phyloP scores from a whole-genome alignment of 805 yeast genomes.

The Saccharomycopsis fibuligera region DNA sequence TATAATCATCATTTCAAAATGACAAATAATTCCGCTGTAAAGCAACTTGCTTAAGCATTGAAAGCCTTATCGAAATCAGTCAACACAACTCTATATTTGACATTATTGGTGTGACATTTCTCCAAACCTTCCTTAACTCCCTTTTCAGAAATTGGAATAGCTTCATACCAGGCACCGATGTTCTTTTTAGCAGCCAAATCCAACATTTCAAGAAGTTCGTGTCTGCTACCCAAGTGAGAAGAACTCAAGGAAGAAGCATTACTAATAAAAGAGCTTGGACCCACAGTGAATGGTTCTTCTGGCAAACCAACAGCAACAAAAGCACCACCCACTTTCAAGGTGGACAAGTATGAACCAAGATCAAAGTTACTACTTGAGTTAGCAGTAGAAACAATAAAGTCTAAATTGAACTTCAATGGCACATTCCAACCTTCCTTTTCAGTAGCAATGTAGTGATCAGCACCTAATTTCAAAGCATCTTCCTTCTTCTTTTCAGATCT shows the following conservation, averaged over 20 bases:
- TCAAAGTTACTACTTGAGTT: slow-evolving; percentile 45
- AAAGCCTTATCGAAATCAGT: slow-evolving; percentile 37
- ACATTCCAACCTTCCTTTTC: slow-evolving; percentile 33
- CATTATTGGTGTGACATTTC: slow-evolving; percentile 31
- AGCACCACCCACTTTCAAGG: slow-evolving; percentile 51
- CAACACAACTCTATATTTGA: slow-evolving; percentile 37
- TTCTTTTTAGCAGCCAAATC: slow-evolving; percentile 33
- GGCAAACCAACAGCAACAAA: slow-evolving; percentile 64
- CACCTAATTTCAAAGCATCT: slow-evolving; percentile 50
- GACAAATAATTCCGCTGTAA: too few species aligned
- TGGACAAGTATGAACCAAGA: slow-evolving; percentile 39
- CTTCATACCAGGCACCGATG: slow-evolving; percentile 32
- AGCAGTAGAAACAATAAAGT: slow-evolving; percentile 48
- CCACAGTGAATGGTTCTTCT: slow-evolving; percentile 35
- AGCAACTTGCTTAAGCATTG: too few species aligned
- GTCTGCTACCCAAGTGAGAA: slow-evolving; percentile 32
- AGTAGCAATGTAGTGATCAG: slow-evolving; percentile 48
- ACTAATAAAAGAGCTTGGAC: slow-evolving; percentile 36
- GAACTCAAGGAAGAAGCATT: slow-evolving; percentile 29
- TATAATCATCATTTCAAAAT: too few species aligned
- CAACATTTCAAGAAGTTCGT: slow-evolving; percentile 34
- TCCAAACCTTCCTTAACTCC: slow-evolving; percentile 31
- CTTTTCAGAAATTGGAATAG: slow-evolving; percentile 31
- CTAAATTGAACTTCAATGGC: slow-evolving; percentile 32
- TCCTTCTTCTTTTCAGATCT: slow-evolving; percentile 43